Evolutionary conservation across 2,329 filamentous ascomycete species (phyloP), one percentile per base, ranked within the genome.

Genomic region (Cordyceps pruinosa): DNA sequence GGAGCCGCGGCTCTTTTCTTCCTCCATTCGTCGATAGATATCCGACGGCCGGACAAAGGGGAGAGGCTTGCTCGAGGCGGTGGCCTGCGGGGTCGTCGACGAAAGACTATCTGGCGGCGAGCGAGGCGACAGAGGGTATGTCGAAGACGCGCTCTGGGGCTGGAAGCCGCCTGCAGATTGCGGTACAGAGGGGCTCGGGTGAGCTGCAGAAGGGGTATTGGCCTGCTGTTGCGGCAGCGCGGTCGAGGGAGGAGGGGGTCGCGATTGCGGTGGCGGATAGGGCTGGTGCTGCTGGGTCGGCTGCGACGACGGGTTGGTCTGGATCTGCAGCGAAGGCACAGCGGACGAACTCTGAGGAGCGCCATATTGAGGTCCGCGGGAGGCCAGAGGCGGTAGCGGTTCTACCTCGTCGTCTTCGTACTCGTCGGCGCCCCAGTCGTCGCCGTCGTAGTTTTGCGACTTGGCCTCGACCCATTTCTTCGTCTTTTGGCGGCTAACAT

Each of bases 401-500:
- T 80, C 78, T 41, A 41, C 8, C 32, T 54, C 51, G 21, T 79
- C 77, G 32, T 85, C 81, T n/a, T 84, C 81, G 58, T 83, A 81
- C 9, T 86, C 82, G 35, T 87, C 84, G 57, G 79, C 87, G 35
- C 90, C 93, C 92, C 93, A 97, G 67, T 96, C 93, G 66, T 95
- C 91, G 61, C 92, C 93, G 66, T 93, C 92, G 68, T 97, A 97
- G 68, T 84, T 89, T 65, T 88, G 86, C 58, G 84, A 80, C 71
- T 92, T 93, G 35, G 93, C 93, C 66, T 96, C 88, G 37, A 93
- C 87, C 93, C 93, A 97, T 81, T 96, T 96, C 73, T 87, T 89
- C 56, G 92, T 97, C 75, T 96, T 96, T 57, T 85, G 82, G 60
- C 93, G 86, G 73, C 89, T 93, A 49, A 97, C 86, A 70, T 96